Evolutionary conservation across 2,329 filamentous ascomycete species (phyloP).

Genomic region (Talaromyces sp.): DNA sequence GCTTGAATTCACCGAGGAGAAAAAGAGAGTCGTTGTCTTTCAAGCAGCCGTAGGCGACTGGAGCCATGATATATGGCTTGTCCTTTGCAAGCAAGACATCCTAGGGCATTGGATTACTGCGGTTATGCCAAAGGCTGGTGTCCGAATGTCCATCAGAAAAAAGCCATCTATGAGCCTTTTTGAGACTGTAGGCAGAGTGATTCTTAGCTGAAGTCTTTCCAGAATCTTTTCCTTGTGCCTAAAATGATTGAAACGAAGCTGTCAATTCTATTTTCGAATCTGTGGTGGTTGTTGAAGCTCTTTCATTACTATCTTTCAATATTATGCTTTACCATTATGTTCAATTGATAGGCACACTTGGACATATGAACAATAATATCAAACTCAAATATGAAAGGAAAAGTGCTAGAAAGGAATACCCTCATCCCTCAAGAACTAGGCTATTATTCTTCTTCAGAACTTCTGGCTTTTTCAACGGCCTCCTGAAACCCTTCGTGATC

Average conservation of each 20-base stretch:
- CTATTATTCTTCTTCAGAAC: not conserved
- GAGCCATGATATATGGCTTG: slow-evolving; percentile 3
- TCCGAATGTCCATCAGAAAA: not conserved
- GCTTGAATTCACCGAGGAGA: slow-evolving; percentile 3
- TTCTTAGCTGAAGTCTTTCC: not conserved
- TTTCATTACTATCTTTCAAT: too few species aligned
- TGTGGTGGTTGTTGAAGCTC: not conserved
- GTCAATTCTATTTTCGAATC: not conserved
- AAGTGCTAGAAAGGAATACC: not conserved
- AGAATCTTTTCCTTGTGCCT: not conserved
- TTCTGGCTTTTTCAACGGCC: slow-evolving; percentile 22
- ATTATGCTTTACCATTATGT: too few species aligned
- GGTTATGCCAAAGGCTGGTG: not conserved
- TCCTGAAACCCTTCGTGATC: slow-evolving; percentile 79
- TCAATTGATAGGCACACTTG: not conserved
- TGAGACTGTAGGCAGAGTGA: not conserved
- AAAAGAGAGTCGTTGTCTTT: not conserved
- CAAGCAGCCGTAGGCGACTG: not conserved
- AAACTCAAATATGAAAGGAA: not conserved
- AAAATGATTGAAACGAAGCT: not conserved
- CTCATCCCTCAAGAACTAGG: not conserved
- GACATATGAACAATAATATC: too few species aligned
- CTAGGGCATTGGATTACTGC: not conserved
- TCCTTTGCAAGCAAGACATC: not conserved
- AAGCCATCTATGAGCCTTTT: not conserved